A percentile compares a stretch with the other conserved stretches of the same genome.
These are phyloP conservation scores for Hyaloperonospora arabidopsidis DNA, from an alignment of 352 stramenopile species.

Conservation along the genomic window DNA sequence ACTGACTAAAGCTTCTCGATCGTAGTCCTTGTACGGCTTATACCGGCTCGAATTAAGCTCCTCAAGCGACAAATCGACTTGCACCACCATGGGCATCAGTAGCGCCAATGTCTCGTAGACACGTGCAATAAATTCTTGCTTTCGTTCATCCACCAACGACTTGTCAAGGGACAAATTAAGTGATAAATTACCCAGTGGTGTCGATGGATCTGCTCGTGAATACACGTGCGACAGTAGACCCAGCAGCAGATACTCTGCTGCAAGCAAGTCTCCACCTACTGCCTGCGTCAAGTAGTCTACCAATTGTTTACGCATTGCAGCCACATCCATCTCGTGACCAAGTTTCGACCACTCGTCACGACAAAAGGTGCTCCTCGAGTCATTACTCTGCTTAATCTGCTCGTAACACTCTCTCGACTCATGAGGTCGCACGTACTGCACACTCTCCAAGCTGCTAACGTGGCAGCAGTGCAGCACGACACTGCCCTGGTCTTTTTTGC, in stretches of 20 bases:
- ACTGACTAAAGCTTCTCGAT: constrained; percentile 44
- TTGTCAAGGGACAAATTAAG: constrained; percentile 49
- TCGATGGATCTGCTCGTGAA: constrained; percentile 48
- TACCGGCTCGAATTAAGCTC: constrained; percentile 54
- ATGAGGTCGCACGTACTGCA: constrained; percentile 52
- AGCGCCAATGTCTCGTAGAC: constrained; percentile 29
- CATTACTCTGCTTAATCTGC: constrained; percentile 31
- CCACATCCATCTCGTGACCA: constrained; percentile 13
- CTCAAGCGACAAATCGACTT: constrained; percentile 53
- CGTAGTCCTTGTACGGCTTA: constrained; percentile 72
- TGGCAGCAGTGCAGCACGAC: constrained; percentile 67
- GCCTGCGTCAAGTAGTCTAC: constrained; percentile 37
- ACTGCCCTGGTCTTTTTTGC: constrained; percentile 38
- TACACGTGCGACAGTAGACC: constrained; percentile 67
- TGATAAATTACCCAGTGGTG: constrained; percentile 62
- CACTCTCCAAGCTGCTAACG: constrained; percentile 22
- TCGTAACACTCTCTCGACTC: constrained; percentile 26
- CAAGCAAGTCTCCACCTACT: constrained; percentile 38
- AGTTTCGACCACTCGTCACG: constrained; percentile 28
- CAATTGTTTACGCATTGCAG: constrained; percentile 28
- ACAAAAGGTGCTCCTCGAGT: constrained; percentile 30
- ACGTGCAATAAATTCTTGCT: constrained; percentile 12
- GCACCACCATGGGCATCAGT: constrained; percentile 49
- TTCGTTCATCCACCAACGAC: constrained; percentile 14
- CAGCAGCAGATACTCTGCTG: constrained; percentile 70